These are phyloP conservation scores for Boletus sp. DNA, from an alignment of 768 basidiomycete genomes.

Conservation along the genomic window DNA sequence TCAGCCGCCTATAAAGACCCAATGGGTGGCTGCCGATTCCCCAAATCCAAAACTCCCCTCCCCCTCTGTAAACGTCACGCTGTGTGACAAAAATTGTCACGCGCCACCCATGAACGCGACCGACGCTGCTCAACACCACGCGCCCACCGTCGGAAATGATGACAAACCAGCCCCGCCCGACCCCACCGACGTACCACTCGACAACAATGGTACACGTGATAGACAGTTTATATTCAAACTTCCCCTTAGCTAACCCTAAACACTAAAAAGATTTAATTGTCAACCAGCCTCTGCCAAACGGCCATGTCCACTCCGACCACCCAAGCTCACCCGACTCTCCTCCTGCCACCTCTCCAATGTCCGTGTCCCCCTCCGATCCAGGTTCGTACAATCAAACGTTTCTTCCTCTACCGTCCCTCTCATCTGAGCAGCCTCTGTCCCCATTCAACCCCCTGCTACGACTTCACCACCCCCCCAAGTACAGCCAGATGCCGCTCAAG, in stretches of 20 bases:
- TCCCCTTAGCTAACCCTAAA: constrained; percentile 38
- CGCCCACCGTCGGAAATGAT: constrained; percentile 30
- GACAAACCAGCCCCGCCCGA: constrained; percentile 25
- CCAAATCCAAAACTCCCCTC: constrained; percentile 61
- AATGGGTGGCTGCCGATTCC: constrained; percentile 63
- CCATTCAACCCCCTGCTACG: constrained; percentile 42
- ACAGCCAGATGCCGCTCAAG: constrained; percentile 43
- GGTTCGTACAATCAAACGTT: constrained; percentile 37
- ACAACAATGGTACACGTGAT: constrained; percentile 41
- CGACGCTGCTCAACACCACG: constrained; percentile 27
- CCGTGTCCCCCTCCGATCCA: constrained; percentile 49
- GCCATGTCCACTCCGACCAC: constrained; percentile 61
- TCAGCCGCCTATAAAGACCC: constrained; percentile 77
- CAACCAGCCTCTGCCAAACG: constrained; percentile 51
- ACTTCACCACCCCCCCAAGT: constrained; percentile 47
- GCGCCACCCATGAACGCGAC: constrained; percentile 63
- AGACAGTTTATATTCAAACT: constrained; percentile 29
- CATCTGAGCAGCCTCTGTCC: constrained; percentile 39
- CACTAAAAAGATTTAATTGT: constrained; percentile 24
- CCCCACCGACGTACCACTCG: constrained; percentile 17
- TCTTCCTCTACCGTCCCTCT: constrained; percentile 24
- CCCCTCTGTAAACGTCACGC: constrained; percentile 49
- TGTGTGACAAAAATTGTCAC: constrained; percentile 65
- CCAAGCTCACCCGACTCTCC: constrained; percentile 43
- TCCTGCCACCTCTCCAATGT: constrained; percentile 32